phyloP scores from a whole-genome alignment of 108 stramenopile genomes.

The Aurantiochytrium sp. region DNA sequence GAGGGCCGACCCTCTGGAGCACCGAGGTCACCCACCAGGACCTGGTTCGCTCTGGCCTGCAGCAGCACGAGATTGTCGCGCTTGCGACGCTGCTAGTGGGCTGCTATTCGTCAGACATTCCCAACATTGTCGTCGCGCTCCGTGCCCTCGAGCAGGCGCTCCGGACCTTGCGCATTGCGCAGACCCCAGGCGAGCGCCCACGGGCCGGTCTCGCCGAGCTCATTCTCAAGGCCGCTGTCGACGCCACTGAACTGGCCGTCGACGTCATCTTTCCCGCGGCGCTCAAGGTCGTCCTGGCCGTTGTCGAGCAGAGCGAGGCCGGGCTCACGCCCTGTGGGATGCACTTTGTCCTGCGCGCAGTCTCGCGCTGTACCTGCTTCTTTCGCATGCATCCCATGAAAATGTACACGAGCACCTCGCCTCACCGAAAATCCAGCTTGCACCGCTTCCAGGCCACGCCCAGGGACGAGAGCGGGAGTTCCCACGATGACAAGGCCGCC shows the following conservation, averaged over 20 bases:
- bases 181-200: not conserved
- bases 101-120: not conserved
- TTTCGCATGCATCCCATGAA: constrained; percentile 7
- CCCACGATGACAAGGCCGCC: not conserved
- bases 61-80: not conserved
- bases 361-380: not conserved
- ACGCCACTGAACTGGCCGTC: not conserved
- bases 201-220: not conserved
- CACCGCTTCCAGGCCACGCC: not conserved
- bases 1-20: no score
- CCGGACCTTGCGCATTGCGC: not conserved
- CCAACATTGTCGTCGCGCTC: not conserved
- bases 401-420: not conserved
- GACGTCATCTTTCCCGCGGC: not conserved
- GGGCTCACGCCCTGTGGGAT: not conserved
- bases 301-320: not conserved
- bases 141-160: not conserved
- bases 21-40: no score
- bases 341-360: not conserved
- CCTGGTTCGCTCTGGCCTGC: no score
- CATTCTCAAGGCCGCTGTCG: not conserved
- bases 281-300: not conserved
- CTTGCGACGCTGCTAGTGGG: not conserved
- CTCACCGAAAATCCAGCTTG: not conserved
- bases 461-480: not conserved